These are phyloP conservation scores for Zopfia rhizophila DNA, from an alignment of 2,329 filamentous ascomycete genomes.

Conservation along the genomic window DNA sequence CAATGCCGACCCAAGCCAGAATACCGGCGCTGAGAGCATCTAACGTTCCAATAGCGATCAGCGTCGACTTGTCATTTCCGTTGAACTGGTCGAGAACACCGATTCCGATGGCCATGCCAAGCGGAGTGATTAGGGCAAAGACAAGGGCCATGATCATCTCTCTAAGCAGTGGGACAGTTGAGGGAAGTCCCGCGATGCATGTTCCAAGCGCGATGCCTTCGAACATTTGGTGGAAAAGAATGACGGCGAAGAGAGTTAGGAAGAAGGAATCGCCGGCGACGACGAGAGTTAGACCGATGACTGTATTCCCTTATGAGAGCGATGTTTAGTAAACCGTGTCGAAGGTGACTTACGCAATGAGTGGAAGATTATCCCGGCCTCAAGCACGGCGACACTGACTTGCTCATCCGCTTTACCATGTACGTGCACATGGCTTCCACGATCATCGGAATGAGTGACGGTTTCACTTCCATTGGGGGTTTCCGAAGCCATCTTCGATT, in stretches of 20 bases:
- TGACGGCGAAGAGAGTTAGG: constrained; percentile 67
- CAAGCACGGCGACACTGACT: constrained; percentile 74
- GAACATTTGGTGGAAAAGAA: constrained; percentile 82
- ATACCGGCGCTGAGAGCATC: constrained; percentile 80
- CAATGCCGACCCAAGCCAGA: constrained; percentile 80
- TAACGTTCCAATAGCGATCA: constrained; percentile 77
- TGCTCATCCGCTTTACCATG: constrained; percentile 53
- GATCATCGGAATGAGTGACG: constrained; percentile 18
- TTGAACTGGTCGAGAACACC: constrained; percentile 77
- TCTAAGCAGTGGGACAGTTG: constrained; percentile 46
- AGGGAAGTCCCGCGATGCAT: constrained; percentile 71
- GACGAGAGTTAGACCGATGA: constrained; percentile 71
- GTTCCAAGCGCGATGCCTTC: constrained; percentile 79
- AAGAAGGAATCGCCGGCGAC: constrained; percentile 63
- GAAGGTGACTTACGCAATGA: constrained; percentile 66
- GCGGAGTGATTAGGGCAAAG: constrained; percentile 77
- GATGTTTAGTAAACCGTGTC: no score
- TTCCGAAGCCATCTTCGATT: constrained; percentile 21
- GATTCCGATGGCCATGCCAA: constrained; percentile 84
- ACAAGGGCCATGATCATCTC: constrained; percentile 71
- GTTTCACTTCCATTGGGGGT: constrained; percentile 22
- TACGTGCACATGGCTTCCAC: constrained; percentile 30
- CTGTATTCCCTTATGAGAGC: constrained; percentile 43
- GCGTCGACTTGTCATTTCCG: constrained; percentile 74
- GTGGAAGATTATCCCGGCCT: constrained; percentile 80